Evolutionary conservation across 352 stramenopile genomes (phyloP).

Genomic region (Pythium sukuiense): DNA sequence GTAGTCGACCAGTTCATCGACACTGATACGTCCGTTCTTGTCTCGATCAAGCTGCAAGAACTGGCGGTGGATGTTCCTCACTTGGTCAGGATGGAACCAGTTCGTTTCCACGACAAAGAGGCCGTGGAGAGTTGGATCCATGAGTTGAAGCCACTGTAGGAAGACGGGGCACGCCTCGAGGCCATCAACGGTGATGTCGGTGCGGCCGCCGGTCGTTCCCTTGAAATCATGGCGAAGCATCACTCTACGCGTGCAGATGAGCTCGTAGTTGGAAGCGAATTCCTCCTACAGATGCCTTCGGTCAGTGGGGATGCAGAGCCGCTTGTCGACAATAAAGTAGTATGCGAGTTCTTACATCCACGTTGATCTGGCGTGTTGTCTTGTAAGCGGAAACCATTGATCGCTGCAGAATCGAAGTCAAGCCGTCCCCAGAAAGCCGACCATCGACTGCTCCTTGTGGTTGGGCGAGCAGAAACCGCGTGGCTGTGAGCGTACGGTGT

Average conservation of each 20-base stretch:
- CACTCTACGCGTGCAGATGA: slow-evolving; percentile 58
- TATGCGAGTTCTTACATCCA: slow-evolving; percentile 23
- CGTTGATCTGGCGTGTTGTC: slow-evolving; percentile 26
- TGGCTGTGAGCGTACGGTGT: slow-evolving; percentile 34
- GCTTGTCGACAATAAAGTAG: too few species aligned
- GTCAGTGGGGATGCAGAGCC: not conserved
- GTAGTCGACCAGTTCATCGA: slow-evolving; percentile 45
- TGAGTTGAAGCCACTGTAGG: slow-evolving; percentile 46
- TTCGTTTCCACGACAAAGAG: slow-evolving; percentile 35
- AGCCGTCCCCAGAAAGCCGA: slow-evolving; percentile 35
- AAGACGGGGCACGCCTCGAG: slow-evolving; percentile 37
- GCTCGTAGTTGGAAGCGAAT: slow-evolving; percentile 56
- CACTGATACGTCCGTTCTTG: slow-evolving; percentile 59
- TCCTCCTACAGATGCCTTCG: slow-evolving; percentile 21
- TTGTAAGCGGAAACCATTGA: slow-evolving; percentile 16
- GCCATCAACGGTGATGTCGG: slow-evolving; percentile 35
- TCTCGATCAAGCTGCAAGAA: slow-evolving; percentile 66
- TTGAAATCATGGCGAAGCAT: slow-evolving; percentile 50
- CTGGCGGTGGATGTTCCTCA: slow-evolving; percentile 54
- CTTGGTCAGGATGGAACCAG: slow-evolving; percentile 30
- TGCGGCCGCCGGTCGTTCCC: slow-evolving; percentile 13
- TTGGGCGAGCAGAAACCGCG: slow-evolving; percentile 8
- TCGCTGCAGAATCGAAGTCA: slow-evolving; percentile 31
- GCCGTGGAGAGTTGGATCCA: slow-evolving; percentile 31
- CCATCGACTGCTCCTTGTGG: slow-evolving; percentile 17